Percentiles rank a stretch among this genome's conserved stretches.
phyloP scores from a whole-genome alignment of 495 filamentous ascomycete species.

The Jackrogersella minutella region DNA sequence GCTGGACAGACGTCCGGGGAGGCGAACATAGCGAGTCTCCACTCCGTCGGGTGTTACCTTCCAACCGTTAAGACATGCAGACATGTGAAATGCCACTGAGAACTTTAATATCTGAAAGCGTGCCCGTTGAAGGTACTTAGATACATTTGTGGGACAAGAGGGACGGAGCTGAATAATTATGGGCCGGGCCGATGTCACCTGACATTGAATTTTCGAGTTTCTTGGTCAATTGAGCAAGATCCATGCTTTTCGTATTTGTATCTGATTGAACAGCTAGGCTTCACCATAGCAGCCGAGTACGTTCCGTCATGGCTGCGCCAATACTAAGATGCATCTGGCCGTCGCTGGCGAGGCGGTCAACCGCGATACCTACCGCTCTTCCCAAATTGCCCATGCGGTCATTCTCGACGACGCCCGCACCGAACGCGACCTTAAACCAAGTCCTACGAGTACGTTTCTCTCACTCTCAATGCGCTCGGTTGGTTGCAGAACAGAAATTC shows the following conservation, averaged over 20 bases:
- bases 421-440: conserved; percentile 68
- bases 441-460: conserved; percentile 56
- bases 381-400: conserved; percentile 40
- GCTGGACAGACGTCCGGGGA: conserved; percentile 7
- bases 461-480: conserved; percentile 8
- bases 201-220: conserved; percentile 25
- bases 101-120: too few species aligned
- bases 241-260: background rate
- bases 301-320: conserved; percentile 38
- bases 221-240: conserved; percentile 26
- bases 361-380: conserved; percentile 30
- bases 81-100: too few species aligned
- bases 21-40: conserved; percentile 23
- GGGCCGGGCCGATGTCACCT: conserved; percentile 40
- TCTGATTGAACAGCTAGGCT: conserved; percentile 2
- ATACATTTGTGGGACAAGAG: background rate
- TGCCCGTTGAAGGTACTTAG: background rate
- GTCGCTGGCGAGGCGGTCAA: conserved; percentile 30
- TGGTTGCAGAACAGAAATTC: background rate
- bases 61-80: conserved; percentile 2
- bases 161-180: background rate
- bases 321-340: conserved; percentile 43
- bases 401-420: conserved; percentile 60
- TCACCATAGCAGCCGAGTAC: conserved; percentile 8
- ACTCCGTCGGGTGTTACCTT: background rate